These are phyloP conservation scores for Durio zibethinus DNA, from an alignment of 345 rosid species.

Conservation along the genomic window DNA sequence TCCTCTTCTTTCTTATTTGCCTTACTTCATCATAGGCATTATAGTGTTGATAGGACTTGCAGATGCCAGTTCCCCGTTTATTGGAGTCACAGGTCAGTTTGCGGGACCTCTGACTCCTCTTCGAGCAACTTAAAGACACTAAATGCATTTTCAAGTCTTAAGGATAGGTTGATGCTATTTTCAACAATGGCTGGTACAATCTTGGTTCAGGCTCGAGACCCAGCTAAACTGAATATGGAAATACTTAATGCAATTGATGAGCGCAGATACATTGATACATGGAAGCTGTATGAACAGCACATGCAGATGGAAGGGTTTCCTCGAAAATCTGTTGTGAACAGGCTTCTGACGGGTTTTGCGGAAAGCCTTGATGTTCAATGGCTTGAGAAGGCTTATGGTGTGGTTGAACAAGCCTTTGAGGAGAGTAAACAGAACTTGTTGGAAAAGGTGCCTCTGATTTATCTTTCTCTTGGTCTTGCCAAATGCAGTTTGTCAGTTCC, in stretches of 20 bases:
- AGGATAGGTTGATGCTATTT: constrained; percentile 23
- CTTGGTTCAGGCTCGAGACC: constrained; percentile 78
- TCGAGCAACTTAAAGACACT: constrained; percentile 5
- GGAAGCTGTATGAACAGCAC: constrained; percentile 72
- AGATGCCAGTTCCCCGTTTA: constrained; percentile 7
- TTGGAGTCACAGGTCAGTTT: constrained; percentile 3
- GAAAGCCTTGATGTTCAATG: constrained; percentile 54
- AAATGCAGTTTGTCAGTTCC: constrained; percentile 61
- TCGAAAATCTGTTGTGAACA: constrained; percentile 58
- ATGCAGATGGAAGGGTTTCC: constrained; percentile 89
- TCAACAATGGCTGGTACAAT: constrained; percentile 51
- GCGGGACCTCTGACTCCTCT: constrained; percentile 4
- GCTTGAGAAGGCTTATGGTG: constrained; percentile 61
- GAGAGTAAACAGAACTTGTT: constrained; percentile 66
- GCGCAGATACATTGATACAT: constrained; percentile 43
- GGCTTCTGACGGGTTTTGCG: constrained; percentile 50
- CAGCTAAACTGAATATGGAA: constrained; percentile 57
- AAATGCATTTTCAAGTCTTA: neutral
- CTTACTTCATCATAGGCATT: constrained; percentile 7
- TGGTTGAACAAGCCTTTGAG: constrained; percentile 64
- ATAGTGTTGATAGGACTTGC: neutral
- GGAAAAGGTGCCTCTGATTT: constrained; percentile 68
- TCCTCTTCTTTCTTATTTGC: constrained; percentile 18
- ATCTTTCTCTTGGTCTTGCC: constrained; percentile 74
- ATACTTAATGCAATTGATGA: constrained; percentile 64